Evolutionary conservation across 768 basidiomycete genomes (phyloP).

Genomic region (Pleurotus tuoliensis): DNA sequence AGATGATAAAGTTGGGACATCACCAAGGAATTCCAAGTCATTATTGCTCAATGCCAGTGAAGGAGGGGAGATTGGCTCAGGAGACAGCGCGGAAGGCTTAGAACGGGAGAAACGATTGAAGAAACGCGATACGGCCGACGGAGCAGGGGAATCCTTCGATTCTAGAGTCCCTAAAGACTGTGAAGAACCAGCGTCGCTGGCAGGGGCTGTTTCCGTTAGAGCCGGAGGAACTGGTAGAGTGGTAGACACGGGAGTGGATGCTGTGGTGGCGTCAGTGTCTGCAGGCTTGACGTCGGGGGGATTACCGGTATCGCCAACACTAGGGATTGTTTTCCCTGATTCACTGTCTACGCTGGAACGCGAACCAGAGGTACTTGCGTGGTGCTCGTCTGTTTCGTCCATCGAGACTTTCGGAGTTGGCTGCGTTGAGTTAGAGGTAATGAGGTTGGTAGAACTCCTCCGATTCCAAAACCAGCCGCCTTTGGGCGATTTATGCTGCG

Average conservation of each 20-base stretch:
- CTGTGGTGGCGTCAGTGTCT: constrained; percentile 8
- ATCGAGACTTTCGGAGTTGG: not conserved
- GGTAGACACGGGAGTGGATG: constrained; percentile 7
- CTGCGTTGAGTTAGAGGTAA: constrained; percentile 5
- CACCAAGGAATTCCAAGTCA: constrained; percentile 80
- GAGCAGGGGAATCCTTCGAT: constrained; percentile 21
- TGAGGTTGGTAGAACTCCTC: constrained; percentile 16
- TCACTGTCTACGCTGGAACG: constrained; percentile 28
- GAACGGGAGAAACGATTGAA: constrained; percentile 68
- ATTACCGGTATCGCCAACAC: not conserved
- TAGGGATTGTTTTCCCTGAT: constrained; percentile 2
- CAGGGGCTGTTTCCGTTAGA: not conserved
- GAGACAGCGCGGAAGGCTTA: constrained; percentile 18
- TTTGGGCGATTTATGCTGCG: not conserved
- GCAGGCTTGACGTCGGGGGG: constrained; percentile 8
- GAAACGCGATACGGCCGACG: constrained; percentile 82
- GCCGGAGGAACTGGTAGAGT: not conserved
- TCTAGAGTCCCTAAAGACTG: constrained; percentile 13
- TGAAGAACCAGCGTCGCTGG: constrained; percentile 7
- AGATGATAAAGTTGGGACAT: constrained; percentile 26
- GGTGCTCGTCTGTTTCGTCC: too few relatives aligned
- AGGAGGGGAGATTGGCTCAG: constrained; percentile 29
- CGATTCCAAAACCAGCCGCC: constrained; percentile 66
- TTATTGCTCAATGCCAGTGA: constrained; percentile 66
- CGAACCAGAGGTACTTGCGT: constrained; percentile 4